Evolutionary conservation across 306 rosid species (phyloP), one percentile per base, ranked within the genome.

Genomic region (Glycyrrhiza uralensis): DNA sequence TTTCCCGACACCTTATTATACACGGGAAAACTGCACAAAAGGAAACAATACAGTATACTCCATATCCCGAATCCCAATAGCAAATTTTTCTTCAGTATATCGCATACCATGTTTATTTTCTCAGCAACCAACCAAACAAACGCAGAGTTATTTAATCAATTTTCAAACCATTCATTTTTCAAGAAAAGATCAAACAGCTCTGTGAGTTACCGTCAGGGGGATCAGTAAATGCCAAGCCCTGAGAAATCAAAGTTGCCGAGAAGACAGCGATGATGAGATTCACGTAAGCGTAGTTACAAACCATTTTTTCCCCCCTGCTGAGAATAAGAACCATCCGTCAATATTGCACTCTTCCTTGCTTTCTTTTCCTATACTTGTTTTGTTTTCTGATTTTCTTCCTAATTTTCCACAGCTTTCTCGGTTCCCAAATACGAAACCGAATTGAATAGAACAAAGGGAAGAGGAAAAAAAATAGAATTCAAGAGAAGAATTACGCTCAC

Each of bases 191-290:
- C 9, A 35, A 58, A 35, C 2, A 64, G 63, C 39, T 13, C 0
- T n/a, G 9, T 19, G 59, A 76, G 52, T 76, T 83, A 93, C 98
- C 91, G 28, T 93, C 97, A 13, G 66, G 69, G 1, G 72, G 79
- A 63, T 91, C 79, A 9, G 97, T 93, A 41, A 42, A 62, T 8
- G 94, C 94, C 20, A 49, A 57, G 66, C 83, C 77, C 12, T 20
- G 79, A 1, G 88, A 69, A 70, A 75, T 72, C 71, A 86, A 80
- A 66, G 72, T 52, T 71, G 80, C 75, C 29, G 29, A 81, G 85
- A 85, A 63, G 80, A 80, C 44, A 55, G 72, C 28, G 15, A 77
- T 15, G 26, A 22, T 4, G 46, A 84, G 71, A 74, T 66, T 57
- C 46, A 63, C 24, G 38, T 24, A 47, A 5, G 10, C 5, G 58